These are phyloP conservation scores for Ascochyta lentis DNA, from an alignment of 2,329 filamentous ascomycete species.

Conservation along the genomic window DNA sequence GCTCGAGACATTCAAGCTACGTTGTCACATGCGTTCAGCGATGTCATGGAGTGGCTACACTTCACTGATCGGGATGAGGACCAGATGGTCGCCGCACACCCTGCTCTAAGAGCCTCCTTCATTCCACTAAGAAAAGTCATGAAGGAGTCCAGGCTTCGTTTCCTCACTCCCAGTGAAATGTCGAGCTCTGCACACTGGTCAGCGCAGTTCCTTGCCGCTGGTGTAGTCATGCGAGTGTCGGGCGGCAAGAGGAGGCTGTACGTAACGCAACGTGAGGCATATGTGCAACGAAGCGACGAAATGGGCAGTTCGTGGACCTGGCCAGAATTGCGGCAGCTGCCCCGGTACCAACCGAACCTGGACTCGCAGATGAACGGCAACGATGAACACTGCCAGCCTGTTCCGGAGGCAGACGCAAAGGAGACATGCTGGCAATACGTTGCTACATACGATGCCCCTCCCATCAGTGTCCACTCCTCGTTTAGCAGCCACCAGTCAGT, in stretches of 20 bases:
- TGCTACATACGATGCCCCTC: constrained; percentile 66
- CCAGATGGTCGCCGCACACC: constrained; percentile 34
- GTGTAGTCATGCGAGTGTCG: constrained; percentile 74
- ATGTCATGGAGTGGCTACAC: constrained; percentile 51
- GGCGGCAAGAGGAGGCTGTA: constrained; percentile 70
- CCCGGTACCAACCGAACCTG: constrained; percentile 60
- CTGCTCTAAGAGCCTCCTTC: constrained; percentile 72
- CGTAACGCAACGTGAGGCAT: constrained; percentile 76
- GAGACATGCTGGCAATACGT: constrained; percentile 74
- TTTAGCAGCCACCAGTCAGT: constrained; percentile 49
- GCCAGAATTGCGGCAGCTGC: constrained; percentile 70
- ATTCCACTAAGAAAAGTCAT: constrained; percentile 79
- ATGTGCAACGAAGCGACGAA: constrained; percentile 68
- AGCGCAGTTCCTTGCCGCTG: constrained; percentile 71
- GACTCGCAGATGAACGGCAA: constrained; percentile 42
- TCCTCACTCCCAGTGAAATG: constrained; percentile 75
- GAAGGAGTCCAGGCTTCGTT: constrained; percentile 74
- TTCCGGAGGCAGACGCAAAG: constrained; percentile 66
- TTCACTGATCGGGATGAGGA: constrained; percentile 38
- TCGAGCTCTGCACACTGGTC: constrained; percentile 75
- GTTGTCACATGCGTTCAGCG: constrained; percentile 67
- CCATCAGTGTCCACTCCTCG: constrained; percentile 54
- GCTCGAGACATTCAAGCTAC: constrained; percentile 72
- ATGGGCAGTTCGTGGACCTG: constrained; percentile 68
- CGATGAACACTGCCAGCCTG: constrained; percentile 48